Conservation (phyloP, 306 rosid genomes). For the Styphnolobium japonicum region DNA sequence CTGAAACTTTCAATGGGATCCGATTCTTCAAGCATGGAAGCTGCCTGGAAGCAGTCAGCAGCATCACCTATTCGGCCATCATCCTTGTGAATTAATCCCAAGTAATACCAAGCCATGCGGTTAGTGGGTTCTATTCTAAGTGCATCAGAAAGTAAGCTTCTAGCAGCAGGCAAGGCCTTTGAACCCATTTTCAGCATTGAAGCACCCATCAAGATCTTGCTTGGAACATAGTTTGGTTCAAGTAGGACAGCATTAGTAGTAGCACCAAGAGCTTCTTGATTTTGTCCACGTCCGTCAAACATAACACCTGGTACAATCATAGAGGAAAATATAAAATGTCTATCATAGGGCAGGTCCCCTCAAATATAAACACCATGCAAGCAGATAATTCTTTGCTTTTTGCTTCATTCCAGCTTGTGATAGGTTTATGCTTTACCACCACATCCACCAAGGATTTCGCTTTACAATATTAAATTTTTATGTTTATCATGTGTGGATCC, state of each 20-base stretch:
- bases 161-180: constrained; percentile 66
- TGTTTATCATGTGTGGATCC: neutral
- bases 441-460: neutral
- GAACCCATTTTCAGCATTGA: constrained; percentile 56
- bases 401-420: neutral
- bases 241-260: constrained; percentile 47
- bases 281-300: constrained; percentile 58
- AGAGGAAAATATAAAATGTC: neutral
- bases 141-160: constrained; percentile 83
- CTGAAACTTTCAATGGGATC: constrained; percentile 81
- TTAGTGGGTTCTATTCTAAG: constrained; percentile 84
- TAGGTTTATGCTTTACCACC: neutral
- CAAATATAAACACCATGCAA: neutral
- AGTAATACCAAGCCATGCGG: constrained; percentile 75
- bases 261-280: constrained; percentile 58
- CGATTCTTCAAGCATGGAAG: constrained; percentile 91
- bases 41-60: constrained; percentile 91
- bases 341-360: neutral
- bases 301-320: constrained; percentile 57
- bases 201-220: constrained; percentile 66
- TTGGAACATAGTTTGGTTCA: constrained; percentile 62
- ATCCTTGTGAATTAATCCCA: constrained; percentile 72
- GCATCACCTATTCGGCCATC: constrained; percentile 81
- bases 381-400: neutral
- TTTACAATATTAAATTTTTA: neutral